These are phyloP conservation scores for Globisporangium canariense DNA, from an alignment of 352 stramenopile genomes.

Conservation along the genomic window DNA sequence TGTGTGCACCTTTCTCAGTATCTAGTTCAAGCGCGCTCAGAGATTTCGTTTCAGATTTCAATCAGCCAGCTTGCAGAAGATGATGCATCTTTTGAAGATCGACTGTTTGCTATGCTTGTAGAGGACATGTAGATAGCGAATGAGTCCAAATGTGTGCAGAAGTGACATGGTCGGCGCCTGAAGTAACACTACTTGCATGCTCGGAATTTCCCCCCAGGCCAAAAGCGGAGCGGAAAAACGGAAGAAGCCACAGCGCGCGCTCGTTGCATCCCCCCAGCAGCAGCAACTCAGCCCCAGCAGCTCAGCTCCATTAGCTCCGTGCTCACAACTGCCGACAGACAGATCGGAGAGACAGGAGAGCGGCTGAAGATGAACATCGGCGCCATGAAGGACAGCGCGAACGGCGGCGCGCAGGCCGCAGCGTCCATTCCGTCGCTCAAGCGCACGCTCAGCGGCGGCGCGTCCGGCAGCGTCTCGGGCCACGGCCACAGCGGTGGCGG, in stretches of 20 bases:
- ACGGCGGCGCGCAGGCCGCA: constrained; percentile 35
- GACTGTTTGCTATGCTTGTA: no score
- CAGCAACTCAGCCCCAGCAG: background rate
- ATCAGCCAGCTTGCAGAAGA: no score
- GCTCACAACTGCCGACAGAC: background rate
- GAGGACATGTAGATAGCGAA: no score
- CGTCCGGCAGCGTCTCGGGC: constrained; percentile 23
- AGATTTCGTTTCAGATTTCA: no score
- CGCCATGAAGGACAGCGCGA: constrained; percentile 55
- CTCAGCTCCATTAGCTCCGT: constrained; percentile 1
- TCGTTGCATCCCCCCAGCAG: constrained; percentile 6
- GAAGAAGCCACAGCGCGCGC: constrained; percentile 4
- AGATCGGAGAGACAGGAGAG: constrained; percentile 3
- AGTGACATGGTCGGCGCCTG: no score
- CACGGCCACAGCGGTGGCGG: constrained; percentile 21
- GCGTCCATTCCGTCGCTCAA: constrained; percentile 83
- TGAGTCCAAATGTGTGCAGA: no score
- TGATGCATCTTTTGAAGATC: no score
- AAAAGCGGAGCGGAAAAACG: background rate
- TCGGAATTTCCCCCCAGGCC: background rate
- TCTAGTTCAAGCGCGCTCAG: no score
- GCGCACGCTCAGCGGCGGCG: constrained; percentile 75
- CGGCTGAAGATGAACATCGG: constrained; percentile 62
- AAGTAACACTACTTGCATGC: no score
- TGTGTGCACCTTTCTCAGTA: no score